phyloP scores from a whole-genome alignment of 257 asterid genomes.

The Primulina eburnea region DNA sequence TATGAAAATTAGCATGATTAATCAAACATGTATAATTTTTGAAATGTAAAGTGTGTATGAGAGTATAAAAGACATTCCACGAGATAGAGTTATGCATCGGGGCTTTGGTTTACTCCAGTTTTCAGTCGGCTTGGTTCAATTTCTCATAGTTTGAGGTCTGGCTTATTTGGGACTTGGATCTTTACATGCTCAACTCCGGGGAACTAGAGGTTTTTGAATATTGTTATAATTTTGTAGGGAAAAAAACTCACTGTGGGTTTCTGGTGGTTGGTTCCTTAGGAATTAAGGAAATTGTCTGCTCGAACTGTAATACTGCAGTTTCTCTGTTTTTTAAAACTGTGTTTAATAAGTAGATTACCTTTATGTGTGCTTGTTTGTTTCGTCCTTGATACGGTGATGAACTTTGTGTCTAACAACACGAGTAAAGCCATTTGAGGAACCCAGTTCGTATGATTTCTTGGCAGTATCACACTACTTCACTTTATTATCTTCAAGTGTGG shows the following conservation, averaged over 20 bases:
- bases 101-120: neutral
- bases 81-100: neutral
- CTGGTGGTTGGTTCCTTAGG: neutral
- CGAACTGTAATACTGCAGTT: neutral
- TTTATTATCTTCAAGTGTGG: neutral
- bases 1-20: neutral
- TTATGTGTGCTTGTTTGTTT: neutral
- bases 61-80: neutral
- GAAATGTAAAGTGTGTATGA: neutral
- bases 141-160: neutral
- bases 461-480: neutral
- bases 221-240: neutral
- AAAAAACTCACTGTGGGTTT: neutral
- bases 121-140: neutral
- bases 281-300: constrained; percentile 2
- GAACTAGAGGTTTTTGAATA: neutral
- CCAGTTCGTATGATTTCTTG: neutral
- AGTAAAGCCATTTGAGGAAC: neutral
- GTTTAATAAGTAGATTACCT: neutral
- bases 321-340: neutral
- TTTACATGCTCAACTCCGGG: neutral
- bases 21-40: no score
- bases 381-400: neutral
- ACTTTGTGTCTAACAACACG: neutral
- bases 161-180: constrained; percentile 13